These are phyloP conservation scores for Bjerkandera adusta DNA, from an alignment of 1,284 basidiomycete genomes.

Conservation along the genomic window DNA sequence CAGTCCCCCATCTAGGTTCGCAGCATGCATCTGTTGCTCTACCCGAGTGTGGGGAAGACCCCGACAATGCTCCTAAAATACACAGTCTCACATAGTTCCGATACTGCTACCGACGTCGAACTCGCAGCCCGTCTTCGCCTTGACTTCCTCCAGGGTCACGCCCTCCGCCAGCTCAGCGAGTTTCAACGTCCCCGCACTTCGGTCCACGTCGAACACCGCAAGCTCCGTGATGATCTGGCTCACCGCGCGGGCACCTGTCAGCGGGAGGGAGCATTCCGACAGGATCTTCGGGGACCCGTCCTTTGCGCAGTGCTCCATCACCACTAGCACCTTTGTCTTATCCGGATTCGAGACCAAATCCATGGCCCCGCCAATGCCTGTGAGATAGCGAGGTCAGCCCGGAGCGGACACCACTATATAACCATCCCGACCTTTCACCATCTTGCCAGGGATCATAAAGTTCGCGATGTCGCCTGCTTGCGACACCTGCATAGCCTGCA, in stretches of 20 bases:
- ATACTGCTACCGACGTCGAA: conserved; percentile 55
- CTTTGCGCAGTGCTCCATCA: conserved; percentile 92
- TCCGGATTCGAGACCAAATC: conserved; percentile 95
- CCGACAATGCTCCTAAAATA: too few relatives aligned
- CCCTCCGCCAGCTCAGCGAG: conserved; percentile 86
- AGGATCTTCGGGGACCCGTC: conserved; percentile 91
- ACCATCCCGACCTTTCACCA: conserved; percentile 70
- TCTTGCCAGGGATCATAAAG: conserved; percentile 96
- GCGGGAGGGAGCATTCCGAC: conserved; percentile 78
- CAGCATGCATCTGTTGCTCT: too few relatives aligned
- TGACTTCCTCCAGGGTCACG: conserved; percentile 82
- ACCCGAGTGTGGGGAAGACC: too few relatives aligned
- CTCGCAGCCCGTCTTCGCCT: conserved; percentile 82
- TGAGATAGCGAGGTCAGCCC: conserved; percentile 1
- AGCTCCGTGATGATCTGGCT: conserved; percentile 95
- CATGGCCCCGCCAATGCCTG: conserved; percentile 97
- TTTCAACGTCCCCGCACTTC: conserved; percentile 67
- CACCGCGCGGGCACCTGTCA: conserved; percentile 87
- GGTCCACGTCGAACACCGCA: conserved; percentile 89
- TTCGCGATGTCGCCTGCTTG: conserved; percentile 94
- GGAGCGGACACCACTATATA: background rate
- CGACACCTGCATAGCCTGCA: conserved; percentile 91
- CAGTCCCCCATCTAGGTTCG: too few relatives aligned
- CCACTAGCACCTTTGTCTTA: conserved; percentile 85
- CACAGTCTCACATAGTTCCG: conserved; percentile 29